phyloP scores from a whole-genome alignment of 345 rosid genomes.

The Raphanus sativus region DNA sequence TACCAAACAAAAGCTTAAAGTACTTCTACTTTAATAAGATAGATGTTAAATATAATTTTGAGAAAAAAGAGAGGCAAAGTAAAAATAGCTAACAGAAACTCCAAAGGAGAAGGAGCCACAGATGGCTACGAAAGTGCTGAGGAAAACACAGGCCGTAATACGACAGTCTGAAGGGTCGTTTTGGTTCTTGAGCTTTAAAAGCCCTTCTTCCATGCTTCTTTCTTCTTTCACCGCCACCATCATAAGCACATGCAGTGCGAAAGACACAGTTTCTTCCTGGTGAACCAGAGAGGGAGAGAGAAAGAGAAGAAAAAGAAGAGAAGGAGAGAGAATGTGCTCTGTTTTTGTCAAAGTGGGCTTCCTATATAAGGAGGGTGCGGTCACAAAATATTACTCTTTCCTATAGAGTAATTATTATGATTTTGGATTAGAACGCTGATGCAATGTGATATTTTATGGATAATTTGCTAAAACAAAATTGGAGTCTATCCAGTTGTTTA shows the following conservation, averaged over 20 bases:
- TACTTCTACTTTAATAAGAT: too few relatives aligned
- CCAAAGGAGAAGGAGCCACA: slow-evolving; percentile 39
- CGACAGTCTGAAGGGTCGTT: slow-evolving; percentile 21
- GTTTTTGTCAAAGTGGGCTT: slow-evolving; percentile 2
- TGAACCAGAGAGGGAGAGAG: background rate
- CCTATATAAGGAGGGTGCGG: background rate
- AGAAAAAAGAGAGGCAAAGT: background rate
- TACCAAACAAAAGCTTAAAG: too few relatives aligned
- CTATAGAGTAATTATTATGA: background rate
- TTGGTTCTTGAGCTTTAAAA: slow-evolving; percentile 10
- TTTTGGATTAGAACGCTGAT: slow-evolving; percentile 2
- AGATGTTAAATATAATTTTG: background rate
- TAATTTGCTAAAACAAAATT: background rate
- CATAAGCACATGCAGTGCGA: background rate
- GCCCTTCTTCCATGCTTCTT: slow-evolving; percentile 31
- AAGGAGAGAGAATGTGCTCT: background rate
- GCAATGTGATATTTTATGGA: background rate
- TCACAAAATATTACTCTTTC: background rate
- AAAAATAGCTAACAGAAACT: slow-evolving; percentile 19
- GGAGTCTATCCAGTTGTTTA: background rate
- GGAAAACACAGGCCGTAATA: slow-evolving; percentile 26
- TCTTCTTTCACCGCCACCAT: slow-evolving; percentile 10
- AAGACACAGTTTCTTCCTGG: background rate
- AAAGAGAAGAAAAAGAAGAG: background rate
- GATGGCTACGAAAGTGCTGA: slow-evolving; percentile 30